These are phyloP conservation scores for Canna indica DNA, from an alignment of 176 grass and related monocot species.

Conservation along the genomic window DNA sequence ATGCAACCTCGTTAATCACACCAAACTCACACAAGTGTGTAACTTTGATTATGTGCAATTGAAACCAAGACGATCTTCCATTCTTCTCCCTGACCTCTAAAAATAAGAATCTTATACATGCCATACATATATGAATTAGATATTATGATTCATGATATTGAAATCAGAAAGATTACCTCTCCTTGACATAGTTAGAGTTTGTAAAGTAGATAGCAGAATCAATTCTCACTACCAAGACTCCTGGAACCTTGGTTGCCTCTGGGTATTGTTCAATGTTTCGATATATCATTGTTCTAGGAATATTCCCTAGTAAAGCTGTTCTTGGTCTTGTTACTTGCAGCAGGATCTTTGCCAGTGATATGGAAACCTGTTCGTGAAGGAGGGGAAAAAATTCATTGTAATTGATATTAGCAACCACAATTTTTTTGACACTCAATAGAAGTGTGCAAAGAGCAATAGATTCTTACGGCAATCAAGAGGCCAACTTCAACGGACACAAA, in stretches of 20 bases:
- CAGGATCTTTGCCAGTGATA: constrained; percentile 93
- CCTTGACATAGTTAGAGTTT: constrained; percentile 88
- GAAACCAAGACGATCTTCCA: no score
- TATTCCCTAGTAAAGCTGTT: constrained; percentile 72
- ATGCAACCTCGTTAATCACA: no score
- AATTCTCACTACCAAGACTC: constrained; percentile 64
- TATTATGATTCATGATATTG: not conserved
- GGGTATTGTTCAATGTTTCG: constrained; percentile 83
- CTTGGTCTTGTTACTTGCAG: constrained; percentile 97
- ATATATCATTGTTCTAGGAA: constrained; percentile 73
- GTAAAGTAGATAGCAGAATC: constrained; percentile 96
- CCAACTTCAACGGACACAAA: constrained; percentile 83
- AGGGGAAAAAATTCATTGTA: not conserved
- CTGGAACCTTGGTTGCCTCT: constrained; percentile 64
- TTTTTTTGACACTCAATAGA: not conserved
- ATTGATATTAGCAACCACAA: not conserved
- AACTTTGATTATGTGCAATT: no score
- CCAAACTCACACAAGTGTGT: no score
- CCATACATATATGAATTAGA: not conserved
- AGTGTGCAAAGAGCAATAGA: not conserved
- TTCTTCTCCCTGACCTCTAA: no score
- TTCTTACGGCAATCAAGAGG: constrained; percentile 83
- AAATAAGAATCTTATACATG: no score
- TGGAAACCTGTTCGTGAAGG: constrained; percentile 42
- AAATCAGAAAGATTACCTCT: constrained; percentile 36